Conservation (phyloP, 495 filamentous ascomycete genomes). For the Lindgomyces ingoldianus region DNA sequence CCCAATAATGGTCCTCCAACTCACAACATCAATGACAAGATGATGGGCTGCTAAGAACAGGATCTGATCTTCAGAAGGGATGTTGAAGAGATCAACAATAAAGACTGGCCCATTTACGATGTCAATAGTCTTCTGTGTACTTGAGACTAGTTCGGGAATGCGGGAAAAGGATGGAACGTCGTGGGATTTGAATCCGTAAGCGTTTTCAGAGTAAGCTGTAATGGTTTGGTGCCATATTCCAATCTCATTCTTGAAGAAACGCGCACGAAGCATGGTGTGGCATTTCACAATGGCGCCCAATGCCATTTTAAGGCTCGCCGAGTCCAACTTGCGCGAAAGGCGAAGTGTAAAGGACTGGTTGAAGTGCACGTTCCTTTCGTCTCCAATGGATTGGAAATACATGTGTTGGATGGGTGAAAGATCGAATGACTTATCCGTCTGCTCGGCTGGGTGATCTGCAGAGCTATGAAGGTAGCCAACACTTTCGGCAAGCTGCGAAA, state of each 20-base stretch:
- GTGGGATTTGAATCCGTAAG: conserved; percentile 18
- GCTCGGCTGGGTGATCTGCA: conserved; percentile 10
- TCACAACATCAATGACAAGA: conserved; percentile 38
- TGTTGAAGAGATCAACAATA: conserved; percentile 33
- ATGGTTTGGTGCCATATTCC: conserved; percentile 29
- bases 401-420: conserved; percentile 36
- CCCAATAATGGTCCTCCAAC: conserved; percentile 35
- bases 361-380: conserved; percentile 30
- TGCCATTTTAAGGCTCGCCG: conserved; percentile 1
- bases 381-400: conserved; percentile 26
- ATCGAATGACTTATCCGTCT: conserved; percentile 26
- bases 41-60: conserved; percentile 35
- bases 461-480: not conserved
- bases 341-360: conserved; percentile 36
- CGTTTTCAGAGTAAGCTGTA: conserved; percentile 6
- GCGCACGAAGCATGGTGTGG: conserved; percentile 36
- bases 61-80: conserved; percentile 11
- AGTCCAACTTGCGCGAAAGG: conserved; percentile 17
- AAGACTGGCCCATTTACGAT: conserved; percentile 33
- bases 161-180: not conserved
- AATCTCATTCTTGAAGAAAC: conserved; percentile 10
- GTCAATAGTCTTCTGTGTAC: conserved; percentile 30
- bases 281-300: conserved; percentile 24
- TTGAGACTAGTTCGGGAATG: conserved; percentile 10
- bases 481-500: conserved; percentile 27